Evolutionary conservation across 768 basidiomycete genomes (phyloP), one percentile per base, ranked within the genome.

Genomic region (Agaricus subrufescens): DNA sequence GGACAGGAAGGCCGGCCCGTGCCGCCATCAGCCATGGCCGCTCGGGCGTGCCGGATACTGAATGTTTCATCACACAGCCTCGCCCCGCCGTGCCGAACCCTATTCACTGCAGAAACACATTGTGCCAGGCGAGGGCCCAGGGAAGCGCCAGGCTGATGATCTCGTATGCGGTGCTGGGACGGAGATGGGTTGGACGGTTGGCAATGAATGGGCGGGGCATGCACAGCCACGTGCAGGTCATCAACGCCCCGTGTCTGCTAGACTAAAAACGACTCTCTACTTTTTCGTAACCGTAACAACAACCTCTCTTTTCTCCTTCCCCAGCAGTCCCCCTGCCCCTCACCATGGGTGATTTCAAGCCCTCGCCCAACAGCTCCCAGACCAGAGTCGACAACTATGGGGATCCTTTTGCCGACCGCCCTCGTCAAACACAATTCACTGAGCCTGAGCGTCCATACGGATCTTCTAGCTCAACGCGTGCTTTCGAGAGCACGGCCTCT

Each of bases 321-420:
- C 39, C 56, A 60, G 49, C 46, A 43, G 46, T 51, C 52, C 45
- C 57, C 54, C 53, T 39, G 56, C 57, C 46, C 45, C 45, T 60
- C 55, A 58, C 57, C 61, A 78, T 72, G 73, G 71, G 75, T 58
- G 73, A 74, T 65, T 67, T 68, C 54, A 71, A 69, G 46, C 69
- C 73, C 43, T 74, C 70, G 37, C 72, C 71, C 34, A 65, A 58
- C 42, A 67, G 67, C 55, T 66, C 73, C 37, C 66, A 71, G 52
- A 53, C 52, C n/a, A 59, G 60, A 30, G 69, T 67, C 46, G 69
- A 69, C 57, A 69, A 65, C 15, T 76, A 77, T 51, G 74, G 71
- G 30, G 87, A 92, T 67, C 91, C 91, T 5, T 92, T 91, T 67
- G 76, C 83, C 48, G 89, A 91, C 72, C 76, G 82, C 23, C 78